Percentiles rank a stretch among this genome's conserved stretches.
These are phyloP conservation scores for Fusarium torulosum DNA, from an alignment of 2,329 filamentous ascomycete genomes.

Conservation along the genomic window DNA sequence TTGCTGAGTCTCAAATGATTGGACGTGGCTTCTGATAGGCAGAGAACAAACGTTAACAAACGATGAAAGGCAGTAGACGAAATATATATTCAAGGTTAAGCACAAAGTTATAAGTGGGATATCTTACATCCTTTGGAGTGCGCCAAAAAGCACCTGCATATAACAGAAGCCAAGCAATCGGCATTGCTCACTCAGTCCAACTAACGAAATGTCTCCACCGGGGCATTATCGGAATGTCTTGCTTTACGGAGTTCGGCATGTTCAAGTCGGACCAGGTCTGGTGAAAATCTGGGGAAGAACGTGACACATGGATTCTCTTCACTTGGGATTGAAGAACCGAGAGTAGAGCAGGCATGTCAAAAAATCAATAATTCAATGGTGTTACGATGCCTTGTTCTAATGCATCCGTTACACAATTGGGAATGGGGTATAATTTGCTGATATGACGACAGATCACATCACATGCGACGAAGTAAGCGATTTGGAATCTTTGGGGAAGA, in stretches of 20 bases:
- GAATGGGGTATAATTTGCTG: conserved; percentile 10
- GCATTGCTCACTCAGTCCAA: neutral
- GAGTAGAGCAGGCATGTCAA: neutral
- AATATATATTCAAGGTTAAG: conserved; percentile 13
- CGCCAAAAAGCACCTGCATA: conserved; percentile 7
- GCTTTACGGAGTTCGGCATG: conserved; percentile 24
- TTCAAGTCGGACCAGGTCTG: conserved; percentile 1
- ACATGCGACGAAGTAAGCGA: conserved; percentile 22
- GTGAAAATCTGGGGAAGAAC: conserved; percentile 3
- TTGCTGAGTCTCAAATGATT: conserved; percentile 1
- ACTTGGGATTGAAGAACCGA: neutral
- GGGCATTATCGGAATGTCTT: conserved; percentile 22
- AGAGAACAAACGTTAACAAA: conserved; percentile 3
- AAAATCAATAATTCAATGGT: neutral
- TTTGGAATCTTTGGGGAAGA: conserved; percentile 35
- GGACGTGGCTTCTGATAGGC: neutral
- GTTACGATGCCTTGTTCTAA: neutral
- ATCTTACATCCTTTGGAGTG: conserved; percentile 6
- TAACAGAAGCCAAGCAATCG: conserved; percentile 17
- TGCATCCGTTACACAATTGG: neutral
- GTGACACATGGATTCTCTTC: neutral
- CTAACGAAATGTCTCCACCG: conserved; percentile 2
- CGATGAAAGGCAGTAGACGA: conserved; percentile 21
- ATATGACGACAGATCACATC: conserved; percentile 37
- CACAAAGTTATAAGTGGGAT: neutral